Conservation (phyloP, 148 eudicot species). For the Rhododendron simsii region DNA sequence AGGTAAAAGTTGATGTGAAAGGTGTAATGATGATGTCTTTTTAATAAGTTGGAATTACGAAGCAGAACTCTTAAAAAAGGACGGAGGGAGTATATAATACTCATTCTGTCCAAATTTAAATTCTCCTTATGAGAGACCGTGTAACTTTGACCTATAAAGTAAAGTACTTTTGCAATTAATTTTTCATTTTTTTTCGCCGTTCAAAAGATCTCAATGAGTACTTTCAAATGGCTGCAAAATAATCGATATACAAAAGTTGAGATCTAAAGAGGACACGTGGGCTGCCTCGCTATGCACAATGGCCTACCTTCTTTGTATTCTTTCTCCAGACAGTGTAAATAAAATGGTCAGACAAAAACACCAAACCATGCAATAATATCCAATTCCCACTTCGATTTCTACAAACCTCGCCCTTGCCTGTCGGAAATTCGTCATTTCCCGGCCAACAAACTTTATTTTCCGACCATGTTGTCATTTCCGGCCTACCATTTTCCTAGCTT, state of each 20-base stretch:
- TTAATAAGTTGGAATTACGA: too few relatives aligned
- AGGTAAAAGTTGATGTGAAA: too few relatives aligned
- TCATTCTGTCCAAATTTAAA: too few relatives aligned
- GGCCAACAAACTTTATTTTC: neutral
- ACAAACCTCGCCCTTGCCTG: neutral
- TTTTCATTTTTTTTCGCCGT: too few relatives aligned
- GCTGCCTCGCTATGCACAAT: neutral
- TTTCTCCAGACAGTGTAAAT: neutral
- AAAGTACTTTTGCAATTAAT: too few relatives aligned
- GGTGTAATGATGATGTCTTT: too few relatives aligned
- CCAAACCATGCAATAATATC: constrained; percentile 8
- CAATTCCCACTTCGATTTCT: constrained; percentile 8
- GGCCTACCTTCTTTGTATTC: neutral
- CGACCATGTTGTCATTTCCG: constrained; percentile 17
- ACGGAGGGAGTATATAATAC: too few relatives aligned
- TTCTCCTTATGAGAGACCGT: too few relatives aligned
- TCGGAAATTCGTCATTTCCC: constrained; percentile 9
- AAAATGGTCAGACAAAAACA: neutral
- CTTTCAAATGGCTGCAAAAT: too few relatives aligned
- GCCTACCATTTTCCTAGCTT: constrained; percentile 4
- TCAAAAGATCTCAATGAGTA: too few relatives aligned
- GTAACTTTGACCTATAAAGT: too few relatives aligned
- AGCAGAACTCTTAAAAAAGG: too few relatives aligned
- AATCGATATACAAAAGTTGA: neutral
- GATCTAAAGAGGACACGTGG: neutral